Base-by-base conservation (phyloP, 495 filamentous ascomycete genomes). In the Parathielavia hyrcaniae region DNA sequence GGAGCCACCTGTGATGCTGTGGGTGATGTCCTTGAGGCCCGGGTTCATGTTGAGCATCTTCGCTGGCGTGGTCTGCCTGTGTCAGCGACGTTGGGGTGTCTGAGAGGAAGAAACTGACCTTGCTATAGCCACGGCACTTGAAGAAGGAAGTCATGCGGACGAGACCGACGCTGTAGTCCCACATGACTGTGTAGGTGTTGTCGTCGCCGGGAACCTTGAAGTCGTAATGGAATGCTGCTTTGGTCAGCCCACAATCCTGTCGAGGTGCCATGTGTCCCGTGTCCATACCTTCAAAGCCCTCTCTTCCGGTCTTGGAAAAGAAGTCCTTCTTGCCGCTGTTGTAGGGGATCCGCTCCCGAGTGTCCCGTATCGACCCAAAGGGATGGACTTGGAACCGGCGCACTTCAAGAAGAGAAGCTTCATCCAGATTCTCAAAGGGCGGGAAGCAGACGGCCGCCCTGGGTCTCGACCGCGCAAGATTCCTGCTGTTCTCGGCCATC, bases 111-210 rank as follows among this genome's bases (percentile, higher is more conserved):
- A 1, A 22, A 26, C 72, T 59, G 61, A 90, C 92, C 84, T 98
- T 98, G 43, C 86, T 80, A 67, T 92, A 90, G 56, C 84, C 83
- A 58, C 82, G 84, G 64, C 88, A 90, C 66, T 95, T 95, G 80
- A 98, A 97, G 66, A 98, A 88, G 43, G 90, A 88, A 7, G 93
- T 97, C 66, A 92, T 91, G 57, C 91, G 84, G 51, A 97, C 92
- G 26, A 96, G 85, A n/a, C 93, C 93, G 56, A 91, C 84, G 59
- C 91, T 90, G 71, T 96, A 96, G 69, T 98, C 93, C 93, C 93
- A 98, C 84, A 95, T 89, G 23, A 98, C 83, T 8, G 77, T 81
- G 76, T 89, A 91, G 49, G 77, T 70, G 60, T 77, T 80, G 7
- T 84, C 81, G 40, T 90, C 80, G 12, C 76, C 83, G 8, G 86